phyloP scores from a whole-genome alignment of 345 rosid species.

The Turnera subulata region DNA sequence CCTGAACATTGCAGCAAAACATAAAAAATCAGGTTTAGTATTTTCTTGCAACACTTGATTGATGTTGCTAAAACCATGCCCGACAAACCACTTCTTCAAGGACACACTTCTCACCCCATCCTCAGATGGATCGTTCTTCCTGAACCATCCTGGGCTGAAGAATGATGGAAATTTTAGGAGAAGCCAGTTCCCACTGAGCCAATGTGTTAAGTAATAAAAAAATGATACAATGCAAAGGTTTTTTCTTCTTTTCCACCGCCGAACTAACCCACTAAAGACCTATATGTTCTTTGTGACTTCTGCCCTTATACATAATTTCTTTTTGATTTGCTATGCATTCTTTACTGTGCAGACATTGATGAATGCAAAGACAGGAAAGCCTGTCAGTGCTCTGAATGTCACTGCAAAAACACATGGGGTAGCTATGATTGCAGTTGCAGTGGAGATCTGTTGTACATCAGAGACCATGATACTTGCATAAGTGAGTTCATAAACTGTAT shows the following conservation, averaged over 20 bases:
- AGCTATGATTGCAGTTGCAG: slow-evolving; percentile 88
- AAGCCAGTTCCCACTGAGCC: slow-evolving; percentile 77
- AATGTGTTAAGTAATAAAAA: not conserved
- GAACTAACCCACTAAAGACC: not conserved
- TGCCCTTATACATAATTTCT: not conserved
- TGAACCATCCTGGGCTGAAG: slow-evolving; percentile 81
- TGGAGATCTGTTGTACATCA: slow-evolving; percentile 78
- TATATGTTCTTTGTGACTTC: not conserved
- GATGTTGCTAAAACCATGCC: slow-evolving; percentile 59
- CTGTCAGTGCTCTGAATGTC: slow-evolving; percentile 94
- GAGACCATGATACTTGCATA: slow-evolving; percentile 95
- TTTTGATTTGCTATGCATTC: not conserved
- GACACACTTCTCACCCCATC: slow-evolving; percentile 75
- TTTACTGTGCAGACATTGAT: slow-evolving; percentile 55
- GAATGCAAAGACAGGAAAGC: slow-evolving; percentile 95
- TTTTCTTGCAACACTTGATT: slow-evolving; percentile 37
- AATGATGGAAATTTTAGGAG: slow-evolving; percentile 76
- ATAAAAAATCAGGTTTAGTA: slow-evolving; percentile 53
- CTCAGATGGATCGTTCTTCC: slow-evolving; percentile 71
- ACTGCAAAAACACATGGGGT: slow-evolving; percentile 93
- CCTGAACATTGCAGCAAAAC: too few relatives aligned
- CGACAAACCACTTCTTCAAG: slow-evolving; percentile 88
- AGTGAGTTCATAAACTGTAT: slow-evolving; percentile 41
- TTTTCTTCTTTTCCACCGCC: not conserved
- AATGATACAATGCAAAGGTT: not conserved